phyloP scores from a whole-genome alignment of 768 basidiomycete genomes.

The Mycena galopus region DNA sequence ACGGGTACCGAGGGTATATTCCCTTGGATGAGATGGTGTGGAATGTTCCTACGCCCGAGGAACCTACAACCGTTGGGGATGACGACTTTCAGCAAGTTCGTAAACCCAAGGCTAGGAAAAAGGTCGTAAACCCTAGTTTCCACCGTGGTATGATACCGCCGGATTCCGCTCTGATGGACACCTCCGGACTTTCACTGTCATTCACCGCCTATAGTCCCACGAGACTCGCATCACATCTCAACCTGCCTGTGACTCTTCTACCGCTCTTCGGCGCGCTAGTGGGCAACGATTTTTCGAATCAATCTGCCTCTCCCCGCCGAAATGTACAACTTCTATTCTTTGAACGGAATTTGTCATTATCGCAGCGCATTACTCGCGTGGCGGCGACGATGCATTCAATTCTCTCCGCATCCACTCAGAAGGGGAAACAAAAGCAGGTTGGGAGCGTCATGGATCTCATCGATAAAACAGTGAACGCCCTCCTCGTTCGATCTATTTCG shows the following conservation, averaged over 20 bases:
- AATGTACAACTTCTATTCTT: slow-evolving; percentile 77
- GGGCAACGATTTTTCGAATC: slow-evolving; percentile 83
- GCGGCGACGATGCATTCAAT: slow-evolving; percentile 70
- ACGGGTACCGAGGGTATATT: slow-evolving; percentile 83
- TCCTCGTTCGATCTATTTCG: slow-evolving; percentile 63
- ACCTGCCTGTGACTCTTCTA: slow-evolving; percentile 77
- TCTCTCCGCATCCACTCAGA: slow-evolving; percentile 62
- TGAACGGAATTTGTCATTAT: slow-evolving; percentile 65
- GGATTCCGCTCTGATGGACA: no score
- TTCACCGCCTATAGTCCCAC: slow-evolving; percentile 73
- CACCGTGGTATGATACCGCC: slow-evolving; percentile 70
- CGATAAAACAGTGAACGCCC: slow-evolving; percentile 70
- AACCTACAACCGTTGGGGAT: slow-evolving; percentile 40
- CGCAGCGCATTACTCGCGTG: slow-evolving; percentile 77
- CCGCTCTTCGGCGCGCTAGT: slow-evolving; percentile 84
- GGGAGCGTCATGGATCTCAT: slow-evolving; percentile 85
- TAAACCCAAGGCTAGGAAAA: slow-evolving; percentile 66
- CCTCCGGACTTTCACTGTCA: slow-evolving; percentile 62
- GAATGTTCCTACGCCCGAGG: slow-evolving; percentile 51
- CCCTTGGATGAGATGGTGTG: slow-evolving; percentile 84
- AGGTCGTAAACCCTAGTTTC: slow-evolving; percentile 42
- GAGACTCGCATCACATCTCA: slow-evolving; percentile 71
- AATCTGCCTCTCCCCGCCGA: slow-evolving; percentile 59
- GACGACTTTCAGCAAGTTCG: slow-evolving; percentile 70
- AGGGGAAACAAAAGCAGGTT: slow-evolving; percentile 65